phyloP scores from a whole-genome alignment of 805 yeast genomes.

The Kodamaea laetipori region DNA sequence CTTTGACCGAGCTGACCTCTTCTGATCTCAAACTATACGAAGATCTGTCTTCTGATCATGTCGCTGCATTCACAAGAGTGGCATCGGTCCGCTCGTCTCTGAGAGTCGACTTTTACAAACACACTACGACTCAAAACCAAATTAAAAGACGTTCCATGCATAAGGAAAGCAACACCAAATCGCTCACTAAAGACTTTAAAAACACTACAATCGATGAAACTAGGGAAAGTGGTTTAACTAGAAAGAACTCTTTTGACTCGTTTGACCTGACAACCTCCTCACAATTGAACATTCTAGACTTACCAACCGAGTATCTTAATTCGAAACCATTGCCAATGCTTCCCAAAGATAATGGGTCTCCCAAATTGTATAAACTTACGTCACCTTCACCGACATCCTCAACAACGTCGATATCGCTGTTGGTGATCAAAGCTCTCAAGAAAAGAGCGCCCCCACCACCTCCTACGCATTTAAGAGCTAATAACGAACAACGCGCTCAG shows the following conservation, averaged over 20 bases:
- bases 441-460: conserved; percentile 47
- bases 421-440: conserved; percentile 31
- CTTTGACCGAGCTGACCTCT: conserved; percentile 4
- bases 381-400: too few relatives aligned
- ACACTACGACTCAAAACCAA: conserved; percentile 37
- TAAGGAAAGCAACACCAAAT: conserved; percentile 30
- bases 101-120: conserved; percentile 38
- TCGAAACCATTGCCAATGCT: conserved; percentile 10
- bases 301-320: conserved; percentile 10
- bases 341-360: background rate
- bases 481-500: conserved; percentile 1
- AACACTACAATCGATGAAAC: conserved; percentile 5
- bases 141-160: conserved; percentile 19
- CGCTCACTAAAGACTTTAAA: conserved; percentile 17
- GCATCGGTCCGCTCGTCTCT: conserved; percentile 40
- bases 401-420: conserved; percentile 19
- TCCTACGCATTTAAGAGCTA: conserved; percentile 22
- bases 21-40: conserved; percentile 7
- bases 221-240: background rate
- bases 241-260: background rate
- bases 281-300: conserved; percentile 11
- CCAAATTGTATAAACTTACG: background rate
- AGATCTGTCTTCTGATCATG: conserved; percentile 23
- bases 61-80: conserved; percentile 29
- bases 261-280: background rate